phyloP scores from a whole-genome alignment of 139 green algal genomes.

The Zygnema circumcarinatum region DNA sequence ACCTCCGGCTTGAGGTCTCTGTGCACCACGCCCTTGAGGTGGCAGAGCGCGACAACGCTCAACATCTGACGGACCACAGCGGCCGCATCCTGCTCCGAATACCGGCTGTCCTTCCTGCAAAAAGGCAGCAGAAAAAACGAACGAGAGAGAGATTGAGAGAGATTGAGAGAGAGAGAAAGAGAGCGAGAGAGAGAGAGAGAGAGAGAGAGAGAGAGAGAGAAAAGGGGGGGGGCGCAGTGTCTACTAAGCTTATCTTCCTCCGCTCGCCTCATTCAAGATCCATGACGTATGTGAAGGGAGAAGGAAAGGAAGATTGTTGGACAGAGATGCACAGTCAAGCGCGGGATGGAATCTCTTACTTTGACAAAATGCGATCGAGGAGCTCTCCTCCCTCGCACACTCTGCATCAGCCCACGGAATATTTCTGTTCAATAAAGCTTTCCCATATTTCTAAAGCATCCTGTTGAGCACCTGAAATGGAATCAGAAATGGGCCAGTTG shows the following conservation, averaged over 20 bases:
- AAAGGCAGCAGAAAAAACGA: no score
- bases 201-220: neutral
- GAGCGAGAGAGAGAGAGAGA: no score
- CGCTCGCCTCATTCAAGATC: conserved; percentile 11
- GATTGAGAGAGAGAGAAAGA: no score
- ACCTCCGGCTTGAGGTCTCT: conserved; percentile 60
- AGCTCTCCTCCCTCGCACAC: conserved; percentile 94
- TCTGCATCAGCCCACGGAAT: conserved; percentile 33
- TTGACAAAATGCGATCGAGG: conserved; percentile 89
- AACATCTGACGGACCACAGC: conserved; percentile 55
- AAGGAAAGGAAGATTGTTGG: no score
- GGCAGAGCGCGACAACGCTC: conserved; percentile 61
- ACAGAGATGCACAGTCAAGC: no score
- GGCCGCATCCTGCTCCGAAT: conserved; percentile 48
- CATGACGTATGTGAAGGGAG: neutral
- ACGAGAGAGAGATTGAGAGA: no score
- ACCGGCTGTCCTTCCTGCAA: conserved; percentile 53
- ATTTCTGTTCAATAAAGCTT: neutral
- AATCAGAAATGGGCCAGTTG: no score
- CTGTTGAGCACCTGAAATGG: no score
- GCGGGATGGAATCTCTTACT: no score
- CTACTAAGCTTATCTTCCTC: neutral
- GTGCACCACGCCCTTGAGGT: conserved; percentile 95
- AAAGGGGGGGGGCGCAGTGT: neutral
- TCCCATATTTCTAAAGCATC: neutral